Conservation (phyloP, 192 early-diverging fungal species). For the Coemansia sp. region DNA sequence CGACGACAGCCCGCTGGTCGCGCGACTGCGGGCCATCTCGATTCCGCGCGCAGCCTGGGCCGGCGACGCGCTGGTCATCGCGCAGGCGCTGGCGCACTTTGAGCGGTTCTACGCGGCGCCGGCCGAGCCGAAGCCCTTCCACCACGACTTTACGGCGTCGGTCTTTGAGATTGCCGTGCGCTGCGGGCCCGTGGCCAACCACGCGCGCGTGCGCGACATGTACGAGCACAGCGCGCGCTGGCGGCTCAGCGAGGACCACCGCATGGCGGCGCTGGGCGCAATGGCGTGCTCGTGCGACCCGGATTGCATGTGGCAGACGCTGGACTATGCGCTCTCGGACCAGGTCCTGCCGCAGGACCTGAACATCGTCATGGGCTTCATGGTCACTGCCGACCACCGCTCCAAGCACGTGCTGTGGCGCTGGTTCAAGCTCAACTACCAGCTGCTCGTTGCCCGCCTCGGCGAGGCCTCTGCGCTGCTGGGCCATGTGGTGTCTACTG, state of each 20-base stretch:
- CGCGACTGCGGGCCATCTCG: constrained; percentile 65
- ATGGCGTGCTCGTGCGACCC: constrained; percentile 59
- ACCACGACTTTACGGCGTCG: constrained; percentile 54
- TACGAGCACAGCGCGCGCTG: constrained; percentile 52
- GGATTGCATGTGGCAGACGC: constrained; percentile 30
- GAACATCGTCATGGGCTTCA: constrained; percentile 60
- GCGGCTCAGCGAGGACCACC: constrained; percentile 59
- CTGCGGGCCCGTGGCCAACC: constrained; percentile 45
- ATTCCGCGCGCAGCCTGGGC: constrained; percentile 64
- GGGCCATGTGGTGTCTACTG: constrained; percentile 67
- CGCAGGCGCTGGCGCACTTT: constrained; percentile 62
- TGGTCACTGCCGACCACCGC: constrained; percentile 60
- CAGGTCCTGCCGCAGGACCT: constrained; percentile 52
- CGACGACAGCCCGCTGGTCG: constrained; percentile 61
- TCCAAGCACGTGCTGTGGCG: constrained; percentile 62
- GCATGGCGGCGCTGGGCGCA: constrained; percentile 60
- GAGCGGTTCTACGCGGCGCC: constrained; percentile 59
- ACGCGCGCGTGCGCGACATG: constrained; percentile 45
- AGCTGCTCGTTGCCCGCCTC: constrained; percentile 58
- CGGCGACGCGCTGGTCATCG: constrained; percentile 60
- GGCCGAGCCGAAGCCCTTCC: constrained; percentile 60
- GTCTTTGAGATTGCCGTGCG: constrained; percentile 66
- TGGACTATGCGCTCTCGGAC: constrained; percentile 45
- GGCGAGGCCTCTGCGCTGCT: constrained; percentile 62
- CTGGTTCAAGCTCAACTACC: constrained; percentile 63